Evolutionary conservation across 129 eudicot genomes (phyloP).

Genomic region (Helichrysum umbraculigerum): DNA sequence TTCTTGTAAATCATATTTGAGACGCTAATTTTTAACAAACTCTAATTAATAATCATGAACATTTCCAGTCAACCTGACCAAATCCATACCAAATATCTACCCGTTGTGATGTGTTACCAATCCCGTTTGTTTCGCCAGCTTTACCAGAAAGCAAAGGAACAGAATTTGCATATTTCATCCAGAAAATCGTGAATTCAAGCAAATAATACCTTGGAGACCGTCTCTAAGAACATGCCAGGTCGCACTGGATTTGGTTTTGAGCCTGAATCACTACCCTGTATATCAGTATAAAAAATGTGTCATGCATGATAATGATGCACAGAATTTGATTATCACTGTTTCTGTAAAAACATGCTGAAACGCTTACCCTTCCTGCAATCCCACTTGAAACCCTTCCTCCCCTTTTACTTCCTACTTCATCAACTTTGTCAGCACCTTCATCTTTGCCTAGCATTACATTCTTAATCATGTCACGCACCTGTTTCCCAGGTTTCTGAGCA

Average conservation of each 20-base stretch:
- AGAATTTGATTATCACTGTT: background rate
- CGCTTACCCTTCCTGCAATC: constrained; percentile 68
- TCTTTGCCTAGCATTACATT: constrained; percentile 91
- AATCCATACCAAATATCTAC: too few relatives aligned
- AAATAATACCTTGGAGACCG: constrained; percentile 83
- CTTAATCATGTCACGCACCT: constrained; percentile 80
- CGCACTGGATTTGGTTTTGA: constrained; percentile 81
- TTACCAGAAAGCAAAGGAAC: background rate
- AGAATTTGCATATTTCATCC: background rate
- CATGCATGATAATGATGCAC: background rate
- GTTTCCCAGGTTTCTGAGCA: constrained; percentile 79
- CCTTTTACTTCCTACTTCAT: constrained; percentile 35
- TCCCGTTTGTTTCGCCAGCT: background rate
- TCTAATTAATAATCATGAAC: background rate
- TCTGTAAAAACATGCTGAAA: background rate
- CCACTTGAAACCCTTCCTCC: constrained; percentile 42
- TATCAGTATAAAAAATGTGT: constrained; percentile 25
- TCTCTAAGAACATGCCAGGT: constrained; percentile 99
- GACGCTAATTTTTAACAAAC: background rate
- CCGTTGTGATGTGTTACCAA: background rate
- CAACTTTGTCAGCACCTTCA: constrained; percentile 74
- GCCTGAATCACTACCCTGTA: constrained; percentile 64
- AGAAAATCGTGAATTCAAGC: background rate
- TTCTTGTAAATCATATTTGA: background rate
- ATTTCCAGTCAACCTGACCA: background rate